A percentile compares a stretch with the other conserved stretches of the same genome.
Evolutionary conservation across 257 asterid genomes (phyloP).

Genomic region (Nicotiana noctiflora): DNA sequence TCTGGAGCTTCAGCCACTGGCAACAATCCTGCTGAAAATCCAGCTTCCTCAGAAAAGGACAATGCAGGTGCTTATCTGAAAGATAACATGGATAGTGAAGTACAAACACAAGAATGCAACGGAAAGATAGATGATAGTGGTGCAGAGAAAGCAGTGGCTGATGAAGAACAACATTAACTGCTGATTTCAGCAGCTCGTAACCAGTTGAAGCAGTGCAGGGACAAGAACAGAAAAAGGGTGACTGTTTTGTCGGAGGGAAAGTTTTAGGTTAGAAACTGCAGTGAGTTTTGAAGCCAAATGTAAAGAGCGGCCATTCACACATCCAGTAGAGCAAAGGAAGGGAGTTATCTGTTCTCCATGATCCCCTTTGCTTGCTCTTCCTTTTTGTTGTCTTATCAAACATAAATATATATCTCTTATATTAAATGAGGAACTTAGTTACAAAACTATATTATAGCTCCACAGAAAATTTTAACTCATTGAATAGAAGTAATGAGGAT

Average conservation of each 20-base stretch:
- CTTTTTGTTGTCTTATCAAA: constrained; percentile 27
- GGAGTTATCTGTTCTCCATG: constrained; percentile 7
- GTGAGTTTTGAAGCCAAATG: constrained; percentile 48
- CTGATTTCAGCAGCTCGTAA: constrained; percentile 7
- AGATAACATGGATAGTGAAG: constrained; percentile 9
- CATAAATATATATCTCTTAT: constrained; percentile 5
- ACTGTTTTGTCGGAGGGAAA: constrained; percentile 5
- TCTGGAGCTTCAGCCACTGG: constrained; percentile 29
- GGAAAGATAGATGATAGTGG: constrained; percentile 26
- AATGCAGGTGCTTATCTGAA: constrained; percentile 12
- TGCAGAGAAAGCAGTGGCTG: constrained; percentile 9
- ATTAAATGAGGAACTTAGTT: constrained; percentile 11
- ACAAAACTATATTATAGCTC: background rate
- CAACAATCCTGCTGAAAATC: constrained; percentile 14
- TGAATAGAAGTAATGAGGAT: background rate
- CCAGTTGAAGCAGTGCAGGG: constrained; percentile 17
- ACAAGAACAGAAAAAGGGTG: background rate
- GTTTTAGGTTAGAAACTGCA: constrained; percentile 27
- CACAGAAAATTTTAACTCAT: constrained; percentile 5
- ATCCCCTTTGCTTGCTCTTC: constrained; percentile 23
- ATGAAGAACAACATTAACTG: constrained; percentile 27
- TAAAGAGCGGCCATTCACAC: constrained; percentile 44
- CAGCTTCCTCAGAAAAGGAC: constrained; percentile 26
- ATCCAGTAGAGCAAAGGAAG: constrained; percentile 21
- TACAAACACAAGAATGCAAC: constrained; percentile 28